Percentiles rank a stretch among this genome's conserved stretches.
Conservation (phyloP, 169 alveolate species). For the Plasmodium falciparum region DNA sequence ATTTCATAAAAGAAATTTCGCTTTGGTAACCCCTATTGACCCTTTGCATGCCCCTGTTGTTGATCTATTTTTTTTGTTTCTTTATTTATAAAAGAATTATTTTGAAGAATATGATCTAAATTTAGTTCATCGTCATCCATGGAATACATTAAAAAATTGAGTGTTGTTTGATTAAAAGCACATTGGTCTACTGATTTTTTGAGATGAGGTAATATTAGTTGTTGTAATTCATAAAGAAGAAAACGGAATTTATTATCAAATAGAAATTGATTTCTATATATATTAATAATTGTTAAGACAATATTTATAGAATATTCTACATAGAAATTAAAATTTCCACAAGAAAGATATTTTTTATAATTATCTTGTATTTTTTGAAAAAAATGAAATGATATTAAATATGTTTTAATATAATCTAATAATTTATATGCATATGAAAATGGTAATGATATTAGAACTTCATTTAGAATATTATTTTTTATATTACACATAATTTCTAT, state of each 20-base stretch:
- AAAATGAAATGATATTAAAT: slow-evolving; percentile 75
- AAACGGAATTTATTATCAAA: slow-evolving; percentile 65
- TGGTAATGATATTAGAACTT: slow-evolving; percentile 83
- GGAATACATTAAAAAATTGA: slow-evolving; percentile 27
- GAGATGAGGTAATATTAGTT: slow-evolving; percentile 38
- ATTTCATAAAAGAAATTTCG: no score
- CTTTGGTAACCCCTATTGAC: no score
- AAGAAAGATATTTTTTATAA: slow-evolving; percentile 14
- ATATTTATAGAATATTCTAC: slow-evolving; percentile 67
- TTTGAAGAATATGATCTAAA: neutral
- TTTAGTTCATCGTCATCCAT: slow-evolving; percentile 39
- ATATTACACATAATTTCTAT: slow-evolving; percentile 75
- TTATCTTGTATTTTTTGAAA: slow-evolving; percentile 62
- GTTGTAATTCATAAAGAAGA: slow-evolving; percentile 53
- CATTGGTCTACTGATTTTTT: slow-evolving; percentile 39
- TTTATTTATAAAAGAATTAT: no score
- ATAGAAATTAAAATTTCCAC: slow-evolving; percentile 57
- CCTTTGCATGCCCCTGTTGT: neutral
- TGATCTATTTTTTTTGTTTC: neutral
- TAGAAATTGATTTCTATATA: slow-evolving; percentile 69
- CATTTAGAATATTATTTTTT: slow-evolving; percentile 77
- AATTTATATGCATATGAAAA: slow-evolving; percentile 83
- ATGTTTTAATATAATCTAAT: slow-evolving; percentile 71
- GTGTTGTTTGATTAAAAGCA: slow-evolving; percentile 64
- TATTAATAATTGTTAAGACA: slow-evolving; percentile 51